These are phyloP conservation scores for Avena sativa DNA, from an alignment of 176 grass and related monocot genomes.

Conservation along the genomic window DNA sequence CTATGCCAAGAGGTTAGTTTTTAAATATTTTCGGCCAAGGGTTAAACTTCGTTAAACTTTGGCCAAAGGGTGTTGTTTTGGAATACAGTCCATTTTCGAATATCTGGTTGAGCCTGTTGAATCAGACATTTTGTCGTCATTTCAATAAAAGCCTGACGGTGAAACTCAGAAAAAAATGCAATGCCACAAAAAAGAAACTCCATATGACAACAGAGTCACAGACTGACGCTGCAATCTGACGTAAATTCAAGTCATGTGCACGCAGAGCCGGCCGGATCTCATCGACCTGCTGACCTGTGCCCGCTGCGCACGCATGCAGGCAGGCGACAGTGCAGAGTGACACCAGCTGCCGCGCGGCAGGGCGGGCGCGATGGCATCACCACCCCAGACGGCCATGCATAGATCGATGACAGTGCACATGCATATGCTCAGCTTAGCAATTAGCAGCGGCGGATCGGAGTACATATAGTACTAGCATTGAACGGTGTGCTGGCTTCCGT, in stretches of 20 bases:
- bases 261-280: background rate
- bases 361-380: background rate
- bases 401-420: background rate
- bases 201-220: too few relatives aligned
- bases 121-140: too few relatives aligned
- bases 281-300: background rate
- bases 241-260: background rate
- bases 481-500: background rate
- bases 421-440: background rate
- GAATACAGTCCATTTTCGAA: too few relatives aligned
- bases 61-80: too few relatives aligned
- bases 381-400: background rate
- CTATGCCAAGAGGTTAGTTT: too few relatives aligned
- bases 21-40: too few relatives aligned
- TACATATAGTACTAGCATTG: background rate
- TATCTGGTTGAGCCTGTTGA: too few relatives aligned
- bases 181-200: too few relatives aligned
- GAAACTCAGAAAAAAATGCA: too few relatives aligned
- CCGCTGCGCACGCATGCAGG: background rate
- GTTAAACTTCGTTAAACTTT: too few relatives aligned
- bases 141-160: too few relatives aligned
- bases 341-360: background rate
- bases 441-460: background rate
- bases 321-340: background rate
- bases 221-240: background rate